phyloP scores from a whole-genome alignment of 495 filamentous ascomycete species.

The Neurospora intermedia region DNA sequence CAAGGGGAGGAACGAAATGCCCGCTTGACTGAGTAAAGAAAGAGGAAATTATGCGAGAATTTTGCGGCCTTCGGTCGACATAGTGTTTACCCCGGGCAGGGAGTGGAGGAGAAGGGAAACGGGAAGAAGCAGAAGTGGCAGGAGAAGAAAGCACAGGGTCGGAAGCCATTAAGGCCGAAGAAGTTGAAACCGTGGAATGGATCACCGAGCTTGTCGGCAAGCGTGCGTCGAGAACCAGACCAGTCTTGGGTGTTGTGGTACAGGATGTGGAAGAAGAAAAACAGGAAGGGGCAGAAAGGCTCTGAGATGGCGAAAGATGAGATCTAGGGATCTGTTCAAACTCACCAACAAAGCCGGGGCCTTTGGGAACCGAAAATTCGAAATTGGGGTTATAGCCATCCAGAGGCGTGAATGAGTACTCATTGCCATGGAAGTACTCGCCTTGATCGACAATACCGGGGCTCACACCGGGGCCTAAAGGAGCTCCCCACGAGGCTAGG shows the following conservation, averaged over 20 bases:
- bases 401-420: constrained; percentile 41
- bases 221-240: constrained; percentile 23
- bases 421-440: constrained; percentile 45
- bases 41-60: constrained; percentile 20
- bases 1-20: constrained; percentile 49
- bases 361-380: constrained; percentile 46
- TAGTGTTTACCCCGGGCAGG: constrained; percentile 22
- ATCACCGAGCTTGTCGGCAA: constrained; percentile 21
- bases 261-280: constrained; percentile 25
- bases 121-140: constrained; percentile 34
- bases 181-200: constrained; percentile 19
- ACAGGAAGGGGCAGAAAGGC: constrained; percentile 11
- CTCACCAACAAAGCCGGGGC: constrained; percentile 67
- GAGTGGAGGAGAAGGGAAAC: constrained; percentile 27
- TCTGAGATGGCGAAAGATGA: constrained; percentile 6
- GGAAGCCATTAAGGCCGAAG: constrained; percentile 12
- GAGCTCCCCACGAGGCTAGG: constrained; percentile 43
- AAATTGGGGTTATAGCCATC: constrained; percentile 43
- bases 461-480: constrained; percentile 50
- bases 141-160: constrained; percentile 41
- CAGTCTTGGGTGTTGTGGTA: constrained; percentile 12
- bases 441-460: constrained; percentile 58
- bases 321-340: constrained; percentile 33
- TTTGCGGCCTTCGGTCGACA: constrained; percentile 14
- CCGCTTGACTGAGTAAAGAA: constrained; percentile 49